phyloP scores from a whole-genome alignment of 2,329 filamentous ascomycete genomes.

The Emergomyces pasteurianus region DNA sequence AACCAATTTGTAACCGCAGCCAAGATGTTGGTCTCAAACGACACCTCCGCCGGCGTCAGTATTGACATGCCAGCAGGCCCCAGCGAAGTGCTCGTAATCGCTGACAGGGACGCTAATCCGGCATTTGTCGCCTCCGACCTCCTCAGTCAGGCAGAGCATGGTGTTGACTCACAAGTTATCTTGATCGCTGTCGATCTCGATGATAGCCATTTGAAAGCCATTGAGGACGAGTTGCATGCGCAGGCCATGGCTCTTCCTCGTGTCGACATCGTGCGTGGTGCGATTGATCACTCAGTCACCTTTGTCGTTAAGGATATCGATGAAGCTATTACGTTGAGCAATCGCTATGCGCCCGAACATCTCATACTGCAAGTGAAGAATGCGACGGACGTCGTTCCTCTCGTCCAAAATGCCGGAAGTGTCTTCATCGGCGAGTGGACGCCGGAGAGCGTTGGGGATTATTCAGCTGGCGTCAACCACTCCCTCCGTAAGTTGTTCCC shows the following conservation, averaged over 20 bases:
- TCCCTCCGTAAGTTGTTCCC: slow-evolving; percentile 64
- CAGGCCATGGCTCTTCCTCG: slow-evolving; percentile 81
- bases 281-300: slow-evolving; percentile 85
- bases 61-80: slow-evolving; percentile 99
- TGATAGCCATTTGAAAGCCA: slow-evolving; percentile 61
- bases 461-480: slow-evolving; percentile 96
- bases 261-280: slow-evolving; percentile 81
- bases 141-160: slow-evolving; percentile 91
- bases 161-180: slow-evolving; percentile 89
- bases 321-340: slow-evolving; percentile 72
- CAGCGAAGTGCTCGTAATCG: slow-evolving; percentile 91
- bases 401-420: slow-evolving; percentile 86
- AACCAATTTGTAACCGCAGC: slow-evolving; percentile 98
- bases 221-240: slow-evolving; percentile 80
- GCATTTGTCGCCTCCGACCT: slow-evolving; percentile 93
- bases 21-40: slow-evolving; percentile 97
- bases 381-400: slow-evolving; percentile 59
- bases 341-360: slow-evolving; percentile 92
- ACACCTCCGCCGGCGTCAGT: slow-evolving; percentile 85
- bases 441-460: slow-evolving; percentile 93
- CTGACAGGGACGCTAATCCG: slow-evolving; percentile 76
- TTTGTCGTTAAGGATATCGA: slow-evolving; percentile 59
- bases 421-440: slow-evolving; percentile 96
- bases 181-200: slow-evolving; percentile 71
- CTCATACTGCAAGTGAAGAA: slow-evolving; percentile 80